Base-by-base conservation (phyloP, 2,329 filamentous ascomycete species). In the Colletotrichum ledebouriae region DNA sequence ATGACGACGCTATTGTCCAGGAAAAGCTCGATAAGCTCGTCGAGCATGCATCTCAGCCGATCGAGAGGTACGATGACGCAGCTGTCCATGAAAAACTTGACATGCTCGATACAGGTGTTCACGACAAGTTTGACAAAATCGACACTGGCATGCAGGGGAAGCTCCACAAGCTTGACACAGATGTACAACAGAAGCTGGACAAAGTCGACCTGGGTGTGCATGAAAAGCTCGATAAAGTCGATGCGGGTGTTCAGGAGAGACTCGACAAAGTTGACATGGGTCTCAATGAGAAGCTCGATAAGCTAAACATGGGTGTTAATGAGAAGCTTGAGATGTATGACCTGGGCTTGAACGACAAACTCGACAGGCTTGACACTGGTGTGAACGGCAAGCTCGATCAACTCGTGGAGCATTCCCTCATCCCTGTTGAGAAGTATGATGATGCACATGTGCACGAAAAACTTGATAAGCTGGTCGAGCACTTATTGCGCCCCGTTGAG, bases 61-160 rank as follows among this genome's bases (percentile, higher is more conserved):
- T 65, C 4, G 70, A 72, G 12, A 71, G 55, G 46, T 73, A 71
- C 41, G 71, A 76, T 22, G 73, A 76, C 49, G 63, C 70, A 29
- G 69, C 72, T 12, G 67, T 77, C 20, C 73, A 73, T 12, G 71
- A 86, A 66, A 87, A 86, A 76, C 86, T 91, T 67, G 81, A 89
- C 63, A 88, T 91, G 63, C 81, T 88, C 7, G 59, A 56, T 6
- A 62, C 64, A 33, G 49, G 58, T 34, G 68, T 77, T 25, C 73
- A 73, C 15, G 71, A 73, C 11, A 77, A 75, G 64, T 72, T 77
- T 13, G 74, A 76, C 67, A 75, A 70, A 70, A 79, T 92, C 4
- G 83, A 55, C 34, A 17, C 12, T 9, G 17, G n/a, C 13, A 93
- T 44, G 87, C 87, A 57, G 88, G 65, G 64, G 20, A 68, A 55